Base-by-base conservation (phyloP, 352 stramenopile genomes). In the Globisporangium takayamanum region DNA sequence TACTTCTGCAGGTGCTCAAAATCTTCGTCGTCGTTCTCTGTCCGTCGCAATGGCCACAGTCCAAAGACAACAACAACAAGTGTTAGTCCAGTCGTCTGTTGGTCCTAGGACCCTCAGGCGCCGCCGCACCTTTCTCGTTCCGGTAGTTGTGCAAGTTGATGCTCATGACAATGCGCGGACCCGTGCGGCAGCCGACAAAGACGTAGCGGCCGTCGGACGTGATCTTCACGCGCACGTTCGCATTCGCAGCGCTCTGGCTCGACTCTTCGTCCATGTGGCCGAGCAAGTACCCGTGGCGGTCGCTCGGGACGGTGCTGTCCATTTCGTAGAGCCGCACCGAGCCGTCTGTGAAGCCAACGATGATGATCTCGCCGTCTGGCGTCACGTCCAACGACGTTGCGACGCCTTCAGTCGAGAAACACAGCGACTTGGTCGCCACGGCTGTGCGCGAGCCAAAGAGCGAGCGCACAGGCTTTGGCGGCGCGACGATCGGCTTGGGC, bases 311-410 rank as follows among this genome's bases (percentile, higher is more conserved):
- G 20, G 67, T 89, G 66, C 84, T 91, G 63, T 94, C 82, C 79
- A 92, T 89, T 61, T 92, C 84, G 50, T 88, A 94, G 18, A 94
- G 65, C 2, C 82, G 69, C 33, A 94, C 76, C 0, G 82, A 90
- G 5, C 82, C 84, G 48, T 94, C 82, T 2, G 72, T 87, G 60
- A 92, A 92, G 14, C 78, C 84, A 14, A 87, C 82, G n/a, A 94
- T 73, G 49, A 94, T 72, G 54, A 87, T 89, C 53, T 94, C 80
- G 4, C 84, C 84, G 41, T 92, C 82, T 1, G 82, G 82, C 11
- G 66, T 88, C 50, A 88, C 80, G 42, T 94, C 84, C 15, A 94
- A 36, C 36, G 82, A 88, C 39, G 78, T 88, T 2, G 80, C 84
- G 1, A 90, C 72, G 37, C 72, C 74, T 60, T 91, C 80, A 0